A percentile compares a stretch with the other conserved stretches of the same genome.
Conservation (phyloP, 2,329 filamentous ascomycete genomes). For the Colletotrichum lini region DNA sequence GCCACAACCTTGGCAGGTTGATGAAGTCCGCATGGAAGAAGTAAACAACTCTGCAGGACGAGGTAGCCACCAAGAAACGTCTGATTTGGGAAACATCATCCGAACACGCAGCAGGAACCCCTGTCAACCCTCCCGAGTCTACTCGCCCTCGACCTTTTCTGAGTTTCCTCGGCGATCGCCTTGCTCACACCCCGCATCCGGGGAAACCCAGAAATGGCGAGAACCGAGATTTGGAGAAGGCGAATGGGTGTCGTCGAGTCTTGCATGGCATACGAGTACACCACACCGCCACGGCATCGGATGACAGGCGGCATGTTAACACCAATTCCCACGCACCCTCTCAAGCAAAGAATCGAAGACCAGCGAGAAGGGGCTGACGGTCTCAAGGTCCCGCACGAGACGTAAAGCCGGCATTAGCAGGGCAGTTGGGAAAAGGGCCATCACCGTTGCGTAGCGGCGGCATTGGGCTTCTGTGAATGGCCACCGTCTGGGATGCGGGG, state of each 20-base stretch:
- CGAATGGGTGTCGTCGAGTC: not conserved
- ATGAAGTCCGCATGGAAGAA: not conserved
- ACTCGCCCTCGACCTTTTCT: not conserved
- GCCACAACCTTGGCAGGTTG: not conserved
- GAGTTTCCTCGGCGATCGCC: not conserved
- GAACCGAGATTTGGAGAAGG: constrained; percentile 14
- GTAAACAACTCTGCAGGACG: not conserved
- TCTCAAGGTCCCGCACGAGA: not conserved
- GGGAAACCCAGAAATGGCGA: constrained; percentile 2
- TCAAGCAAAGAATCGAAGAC: not conserved
- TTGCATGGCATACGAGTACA: not conserved
- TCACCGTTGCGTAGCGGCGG: constrained; percentile 30
- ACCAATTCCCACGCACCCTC: not conserved
- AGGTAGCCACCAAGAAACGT: not conserved
- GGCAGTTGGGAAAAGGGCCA: not conserved
- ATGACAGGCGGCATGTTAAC: not conserved
- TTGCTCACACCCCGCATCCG: constrained; percentile 1
- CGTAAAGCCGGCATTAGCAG: not conserved
- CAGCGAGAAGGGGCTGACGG: not conserved
- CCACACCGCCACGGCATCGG: not conserved
- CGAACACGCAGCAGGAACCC: not conserved
- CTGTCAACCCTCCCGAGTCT: not conserved
- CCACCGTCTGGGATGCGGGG: constrained; percentile 5
- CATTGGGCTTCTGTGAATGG: constrained; percentile 30
- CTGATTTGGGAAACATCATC: not conserved